Conservation (phyloP, 179 eudicot genomes). For the Beta corolliflora region DNA sequence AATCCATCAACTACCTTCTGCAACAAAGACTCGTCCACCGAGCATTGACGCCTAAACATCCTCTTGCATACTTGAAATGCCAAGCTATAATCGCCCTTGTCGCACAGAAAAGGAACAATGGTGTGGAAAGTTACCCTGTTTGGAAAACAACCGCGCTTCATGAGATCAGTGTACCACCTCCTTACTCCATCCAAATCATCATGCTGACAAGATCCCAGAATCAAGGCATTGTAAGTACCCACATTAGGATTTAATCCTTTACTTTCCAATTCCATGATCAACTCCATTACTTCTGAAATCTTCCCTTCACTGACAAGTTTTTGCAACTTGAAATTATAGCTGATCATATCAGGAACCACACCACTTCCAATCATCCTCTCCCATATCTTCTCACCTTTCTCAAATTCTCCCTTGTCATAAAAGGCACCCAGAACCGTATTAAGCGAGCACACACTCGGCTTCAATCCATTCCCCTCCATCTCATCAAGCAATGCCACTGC, state of each 20-base stretch:
- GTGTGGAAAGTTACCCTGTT: conserved; percentile 28
- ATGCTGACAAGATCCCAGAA: conserved; percentile 34
- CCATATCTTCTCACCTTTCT: conserved; percentile 43
- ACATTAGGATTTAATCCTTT: conserved; percentile 34
- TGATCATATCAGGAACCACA: conserved; percentile 35
- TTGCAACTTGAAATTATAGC: conserved; percentile 39
- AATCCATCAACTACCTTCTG: conserved; percentile 57
- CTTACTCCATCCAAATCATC: conserved; percentile 41
- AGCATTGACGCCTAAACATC: conserved; percentile 17
- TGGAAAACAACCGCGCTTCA: conserved; percentile 21
- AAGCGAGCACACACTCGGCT: conserved; percentile 30
- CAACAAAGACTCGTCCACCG: conserved; percentile 24
- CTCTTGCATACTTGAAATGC: conserved; percentile 48
- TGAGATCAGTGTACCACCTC: conserved; percentile 37
- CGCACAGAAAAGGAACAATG: conserved; percentile 31
- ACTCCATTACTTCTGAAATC: conserved; percentile 33
- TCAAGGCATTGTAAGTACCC: conserved; percentile 37
- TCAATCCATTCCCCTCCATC: conserved; percentile 45
- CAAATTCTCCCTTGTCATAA: conserved; percentile 26
- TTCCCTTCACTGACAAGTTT: conserved; percentile 38
- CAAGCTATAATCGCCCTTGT: conserved; percentile 43
- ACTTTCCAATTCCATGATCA: conserved; percentile 33
- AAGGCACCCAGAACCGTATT: conserved; percentile 41
- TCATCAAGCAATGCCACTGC: conserved; percentile 40
- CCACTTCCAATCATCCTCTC: conserved; percentile 39